Base-by-base conservation (phyloP, 73 alveolate species). In the Paramecium tetraurelia region DNA sequence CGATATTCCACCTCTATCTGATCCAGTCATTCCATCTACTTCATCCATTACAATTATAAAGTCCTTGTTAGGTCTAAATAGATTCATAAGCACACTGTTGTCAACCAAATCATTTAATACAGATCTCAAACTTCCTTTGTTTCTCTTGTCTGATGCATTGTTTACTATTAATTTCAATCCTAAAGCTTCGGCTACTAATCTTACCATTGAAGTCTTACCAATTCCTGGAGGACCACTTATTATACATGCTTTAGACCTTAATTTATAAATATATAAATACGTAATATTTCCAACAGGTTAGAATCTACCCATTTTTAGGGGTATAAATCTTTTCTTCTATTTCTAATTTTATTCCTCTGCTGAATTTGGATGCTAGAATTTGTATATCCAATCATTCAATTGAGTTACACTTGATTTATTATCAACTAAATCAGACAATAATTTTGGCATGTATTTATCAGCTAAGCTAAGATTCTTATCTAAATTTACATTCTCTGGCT, bases 161-260 rank as follows among this genome's bases (percentile, higher is more conserved):
- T 96, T 95, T 85, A 98, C 99, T 58, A 96, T 90, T 36, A 97
- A 96, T 95, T 97, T 95, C 76, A 90, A 93, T 38, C 98, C 98
- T 40, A 94, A 93, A 70, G 92, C 89, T 87, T 92, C 89, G 14
- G 99, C 96, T 1, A 97, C 94, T 77, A 97, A 93, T 87, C 99
- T 92, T 24, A 98, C 99, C 24, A 99, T 92, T n/a, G 99, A 92
- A n/a, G 99, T 98, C 95, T 99, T 99, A 5, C 99, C 99, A 29
- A 98, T 98, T 18, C 99, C 99, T 12, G 99, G 99, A 20, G 99
- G 99, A 7, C 99, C 99, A 35, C 99, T 93, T 46, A 99, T 92
- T 76, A 99, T 92, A 22, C 98, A 99, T 16, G 99, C 99, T 71
- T 97, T 93, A n/a, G 99, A 99, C 92, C 98, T 97, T 29, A 93